Conservation (phyloP, 768 basidiomycete genomes). For the Serendipita sp. region DNA sequence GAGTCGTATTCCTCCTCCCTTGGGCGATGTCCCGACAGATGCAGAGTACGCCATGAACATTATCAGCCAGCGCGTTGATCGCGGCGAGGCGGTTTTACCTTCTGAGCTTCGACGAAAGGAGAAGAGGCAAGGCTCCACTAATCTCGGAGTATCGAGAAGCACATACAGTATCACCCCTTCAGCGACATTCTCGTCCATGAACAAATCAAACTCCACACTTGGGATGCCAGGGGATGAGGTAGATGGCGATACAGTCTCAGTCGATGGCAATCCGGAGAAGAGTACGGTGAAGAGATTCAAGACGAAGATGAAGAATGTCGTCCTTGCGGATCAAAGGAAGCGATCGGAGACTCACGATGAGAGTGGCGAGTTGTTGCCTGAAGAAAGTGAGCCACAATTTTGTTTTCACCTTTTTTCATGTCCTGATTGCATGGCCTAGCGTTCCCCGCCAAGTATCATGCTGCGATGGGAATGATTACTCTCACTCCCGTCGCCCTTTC, state of each 20-base stretch:
- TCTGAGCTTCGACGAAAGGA: conserved; percentile 16
- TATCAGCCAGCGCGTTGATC: conserved; percentile 41
- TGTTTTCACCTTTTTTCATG: background rate
- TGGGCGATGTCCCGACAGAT: conserved; percentile 45
- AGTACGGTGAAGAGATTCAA: background rate
- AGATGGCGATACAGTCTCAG: background rate
- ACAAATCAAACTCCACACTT: background rate
- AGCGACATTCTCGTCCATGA: conserved; percentile 5
- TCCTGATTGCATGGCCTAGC: conserved; percentile 25
- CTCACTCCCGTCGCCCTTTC: conserved; percentile 31
- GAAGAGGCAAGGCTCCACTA: conserved; percentile 11
- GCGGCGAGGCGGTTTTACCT: conserved; percentile 31
- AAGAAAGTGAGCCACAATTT: background rate
- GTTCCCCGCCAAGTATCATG: conserved; percentile 41
- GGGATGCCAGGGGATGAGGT: background rate
- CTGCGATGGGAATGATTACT: conserved; percentile 43
- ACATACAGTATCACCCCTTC: conserved; percentile 10
- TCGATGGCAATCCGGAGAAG: background rate
- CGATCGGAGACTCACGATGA: background rate
- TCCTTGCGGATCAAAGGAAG: background rate
- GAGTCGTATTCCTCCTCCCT: conserved; percentile 29
- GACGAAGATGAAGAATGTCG: background rate
- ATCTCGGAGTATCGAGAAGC: conserved; percentile 3
- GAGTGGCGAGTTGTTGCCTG: background rate
- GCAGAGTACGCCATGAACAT: conserved; percentile 56